A percentile compares a stretch with the other conserved stretches of the same genome.
Evolutionary conservation across 306 rosid species (phyloP).

Genomic region (Sicyos edulis): DNA sequence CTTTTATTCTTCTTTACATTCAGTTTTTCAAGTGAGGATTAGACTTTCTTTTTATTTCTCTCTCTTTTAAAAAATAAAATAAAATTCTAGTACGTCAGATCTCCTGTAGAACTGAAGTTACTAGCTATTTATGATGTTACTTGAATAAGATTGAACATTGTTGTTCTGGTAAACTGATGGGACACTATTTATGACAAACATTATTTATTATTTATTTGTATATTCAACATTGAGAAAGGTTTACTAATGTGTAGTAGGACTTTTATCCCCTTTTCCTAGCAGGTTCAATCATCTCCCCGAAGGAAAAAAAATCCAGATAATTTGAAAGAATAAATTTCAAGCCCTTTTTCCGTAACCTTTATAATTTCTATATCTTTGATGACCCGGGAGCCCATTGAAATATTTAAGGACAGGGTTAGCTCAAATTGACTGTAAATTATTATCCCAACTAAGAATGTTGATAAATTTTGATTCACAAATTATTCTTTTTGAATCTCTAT

Average conservation of each 20-base stretch:
- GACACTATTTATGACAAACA: too few relatives aligned
- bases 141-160: background rate
- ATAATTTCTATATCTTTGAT: background rate
- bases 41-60: background rate
- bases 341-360: background rate
- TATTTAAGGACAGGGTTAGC: background rate
- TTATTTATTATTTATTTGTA: too few relatives aligned
- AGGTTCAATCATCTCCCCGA: background rate
- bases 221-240: too few relatives aligned
- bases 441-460: background rate
- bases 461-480: background rate
- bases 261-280: too few relatives aligned
- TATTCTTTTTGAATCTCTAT: background rate
- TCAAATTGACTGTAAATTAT: slow-evolving; percentile 5
- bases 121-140: too few relatives aligned
- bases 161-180: background rate
- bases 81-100: background rate
- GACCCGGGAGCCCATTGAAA: background rate
- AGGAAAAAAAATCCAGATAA: background rate
- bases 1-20: background rate
- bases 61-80: background rate
- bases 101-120: background rate
- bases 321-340: background rate
- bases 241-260: too few relatives aligned
- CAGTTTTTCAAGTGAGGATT: background rate